Conservation (phyloP, 225 moss, liverwort and hornwort species). For the Lunularia cruciata region DNA sequence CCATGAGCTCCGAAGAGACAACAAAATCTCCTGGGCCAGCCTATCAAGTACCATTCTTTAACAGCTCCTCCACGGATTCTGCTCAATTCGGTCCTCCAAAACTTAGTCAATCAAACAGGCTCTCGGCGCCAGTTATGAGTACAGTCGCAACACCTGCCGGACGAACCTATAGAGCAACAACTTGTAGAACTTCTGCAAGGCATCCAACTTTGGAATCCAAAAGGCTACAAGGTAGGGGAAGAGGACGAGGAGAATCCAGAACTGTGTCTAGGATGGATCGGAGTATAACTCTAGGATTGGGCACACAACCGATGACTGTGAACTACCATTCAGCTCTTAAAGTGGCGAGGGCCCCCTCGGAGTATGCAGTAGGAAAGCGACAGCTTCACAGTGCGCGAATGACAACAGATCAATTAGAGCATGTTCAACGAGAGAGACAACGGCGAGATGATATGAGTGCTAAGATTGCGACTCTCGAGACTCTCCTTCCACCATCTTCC, state of each 20-base stretch:
- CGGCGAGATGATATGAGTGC: slow-evolving; percentile 41
- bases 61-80: neutral
- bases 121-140: neutral
- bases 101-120: neutral
- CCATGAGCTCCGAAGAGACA: neutral
- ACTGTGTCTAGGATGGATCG: neutral
- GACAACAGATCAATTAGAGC: slow-evolving; percentile 30
- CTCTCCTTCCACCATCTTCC: slow-evolving; percentile 31
- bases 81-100: neutral
- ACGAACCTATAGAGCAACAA: neutral
- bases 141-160: neutral
- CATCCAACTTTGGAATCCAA: neutral
- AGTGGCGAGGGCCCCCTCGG: neutral
- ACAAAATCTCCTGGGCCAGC: neutral
- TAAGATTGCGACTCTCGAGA: slow-evolving; percentile 39
- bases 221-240: neutral
- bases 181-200: neutral
- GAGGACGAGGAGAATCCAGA: neutral
- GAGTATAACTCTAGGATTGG: neutral
- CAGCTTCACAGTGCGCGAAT: neutral
- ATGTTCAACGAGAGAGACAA: slow-evolving; percentile 36
- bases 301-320: neutral
- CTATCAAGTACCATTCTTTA: neutral
- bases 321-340: neutral
- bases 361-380: neutral